Evolutionary conservation across 768 basidiomycete species (phyloP), one percentile per base, ranked within the genome.

Genomic region (Leucocoprinus leucothites): DNA sequence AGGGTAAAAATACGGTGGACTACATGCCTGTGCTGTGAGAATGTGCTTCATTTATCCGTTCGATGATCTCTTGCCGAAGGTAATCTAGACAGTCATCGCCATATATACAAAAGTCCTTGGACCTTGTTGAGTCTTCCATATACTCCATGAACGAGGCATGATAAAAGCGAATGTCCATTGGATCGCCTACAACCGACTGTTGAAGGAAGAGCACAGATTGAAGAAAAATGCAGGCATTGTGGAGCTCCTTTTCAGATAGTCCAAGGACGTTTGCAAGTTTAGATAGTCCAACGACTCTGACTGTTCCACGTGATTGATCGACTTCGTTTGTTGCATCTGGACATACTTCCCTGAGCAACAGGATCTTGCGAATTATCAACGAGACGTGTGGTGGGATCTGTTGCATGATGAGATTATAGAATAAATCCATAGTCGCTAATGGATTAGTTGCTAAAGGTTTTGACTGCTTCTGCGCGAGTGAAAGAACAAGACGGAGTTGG

Each of bases 91-190:
- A 11, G 11, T 31, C 16, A 8, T 38, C 38, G 4, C 38, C 31
- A 34, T 6, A 34, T 34, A 38, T 3, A 38, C 38, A 38, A 3
- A 38, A 38, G 4, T 38, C 38, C 38, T n/a, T n/a, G 4, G 38
- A 38, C 38, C 38, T 11, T 38, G 5, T 43, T 16, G 40, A 6
- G 26, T 51, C 40, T 26, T 5, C 8, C 7, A 51, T 14, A 8
- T 35, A 51, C 24, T 51, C 50, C 50, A 51, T 51, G 26, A 51
- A 43, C 11, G 50, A 51, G 18, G 41, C 50, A 16, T 43, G 50
- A 16, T 51, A 43, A 18, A 42, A 51, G 2, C 9, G 19, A 38
- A 50, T 50, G 13, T 22, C 14, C 16, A 14, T 19, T 34, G 13
- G 31, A 34, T 34, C 13, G 16, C 13, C 9, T n/a, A 48, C 7